A percentile compares a stretch with the other conserved stretches of the same genome.
Conservation (phyloP, 192 early-diverging fungal species). For the Linnemannia exigua region DNA sequence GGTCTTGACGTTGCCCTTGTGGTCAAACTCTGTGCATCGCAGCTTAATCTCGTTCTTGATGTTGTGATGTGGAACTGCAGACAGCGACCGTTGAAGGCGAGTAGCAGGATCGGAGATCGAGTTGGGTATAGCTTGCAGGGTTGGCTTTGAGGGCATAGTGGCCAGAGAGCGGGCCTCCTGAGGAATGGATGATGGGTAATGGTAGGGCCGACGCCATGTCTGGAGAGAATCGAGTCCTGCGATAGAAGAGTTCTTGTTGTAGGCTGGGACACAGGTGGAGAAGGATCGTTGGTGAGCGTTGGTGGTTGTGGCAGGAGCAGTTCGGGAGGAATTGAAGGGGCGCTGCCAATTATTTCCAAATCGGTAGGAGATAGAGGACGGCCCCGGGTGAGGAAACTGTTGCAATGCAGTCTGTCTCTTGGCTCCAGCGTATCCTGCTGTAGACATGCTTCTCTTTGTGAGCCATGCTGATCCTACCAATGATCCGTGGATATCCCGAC, state of each 20-base stretch:
- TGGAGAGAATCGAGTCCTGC: constrained; percentile 24
- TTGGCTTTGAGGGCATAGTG: constrained; percentile 41
- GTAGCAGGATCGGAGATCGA: constrained; percentile 18
- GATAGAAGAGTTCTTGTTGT: neutral
- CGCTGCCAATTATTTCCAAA: constrained; percentile 11
- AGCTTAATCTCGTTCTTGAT: constrained; percentile 58
- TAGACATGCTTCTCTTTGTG: neutral
- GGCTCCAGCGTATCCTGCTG: neutral
- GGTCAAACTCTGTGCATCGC: constrained; percentile 76
- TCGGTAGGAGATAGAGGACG: neutral
- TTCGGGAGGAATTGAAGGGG: constrained; percentile 6
- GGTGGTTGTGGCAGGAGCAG: neutral
- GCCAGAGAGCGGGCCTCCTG: constrained; percentile 24
- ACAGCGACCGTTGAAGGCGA: constrained; percentile 36
- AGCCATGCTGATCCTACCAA: neutral
- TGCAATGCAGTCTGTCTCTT: neutral
- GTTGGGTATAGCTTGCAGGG: constrained; percentile 9
- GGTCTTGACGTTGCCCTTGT: constrained; percentile 75
- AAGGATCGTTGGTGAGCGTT: neutral
- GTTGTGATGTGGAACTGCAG: constrained; percentile 50
- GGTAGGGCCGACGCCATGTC: constrained; percentile 48
- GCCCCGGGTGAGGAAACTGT: neutral
- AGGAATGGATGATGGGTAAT: neutral
- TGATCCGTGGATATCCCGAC: neutral
- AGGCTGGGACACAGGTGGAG: neutral